A percentile compares a stretch with the other conserved stretches of the same genome.
Conservation (phyloP, 352 stramenopile genomes). For the Phytophthora ramorum region DNA sequence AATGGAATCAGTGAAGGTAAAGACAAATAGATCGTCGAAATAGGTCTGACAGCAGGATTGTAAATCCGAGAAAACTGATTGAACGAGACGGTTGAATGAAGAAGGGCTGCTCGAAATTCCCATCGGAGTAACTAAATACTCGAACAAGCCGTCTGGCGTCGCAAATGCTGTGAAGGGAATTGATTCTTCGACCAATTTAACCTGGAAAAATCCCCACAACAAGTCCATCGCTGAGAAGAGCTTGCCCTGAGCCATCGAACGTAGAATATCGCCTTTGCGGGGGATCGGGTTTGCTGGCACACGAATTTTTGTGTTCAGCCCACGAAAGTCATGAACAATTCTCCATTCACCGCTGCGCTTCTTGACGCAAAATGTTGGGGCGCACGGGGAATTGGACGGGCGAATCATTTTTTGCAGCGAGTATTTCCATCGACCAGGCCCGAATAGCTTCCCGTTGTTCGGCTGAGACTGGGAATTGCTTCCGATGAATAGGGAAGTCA, state of each 20-base stretch:
- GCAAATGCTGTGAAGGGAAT: slow-evolving; percentile 17
- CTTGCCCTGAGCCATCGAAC: background rate
- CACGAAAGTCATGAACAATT: background rate
- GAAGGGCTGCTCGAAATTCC: slow-evolving; percentile 15
- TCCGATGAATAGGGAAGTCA: slow-evolving; percentile 2
- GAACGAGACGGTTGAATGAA: slow-evolving; percentile 6
- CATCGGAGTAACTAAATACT: slow-evolving; percentile 17
- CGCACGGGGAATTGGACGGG: slow-evolving; percentile 5
- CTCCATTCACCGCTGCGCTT: background rate
- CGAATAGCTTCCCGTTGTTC: slow-evolving; percentile 5
- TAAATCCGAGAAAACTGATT: background rate
- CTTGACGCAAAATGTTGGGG: background rate
- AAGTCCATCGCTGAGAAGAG: slow-evolving; percentile 13
- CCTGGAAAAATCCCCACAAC: slow-evolving; percentile 13
- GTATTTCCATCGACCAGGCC: slow-evolving; percentile 3
- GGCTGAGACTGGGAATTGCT: slow-evolving; percentile 8
- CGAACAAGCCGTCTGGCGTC: slow-evolving; percentile 8
- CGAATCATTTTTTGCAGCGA: slow-evolving; percentile 4
- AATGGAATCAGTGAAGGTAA: background rate
- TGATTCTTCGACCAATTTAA: background rate
- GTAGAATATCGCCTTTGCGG: background rate
- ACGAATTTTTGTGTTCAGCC: background rate
- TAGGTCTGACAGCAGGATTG: slow-evolving; percentile 1
- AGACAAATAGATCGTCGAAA: slow-evolving; percentile 9
- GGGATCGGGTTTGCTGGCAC: background rate